A percentile compares a stretch with the other conserved stretches of the same genome.
phyloP scores from a whole-genome alignment of 257 asterid genomes.

The Ballota nigra region DNA sequence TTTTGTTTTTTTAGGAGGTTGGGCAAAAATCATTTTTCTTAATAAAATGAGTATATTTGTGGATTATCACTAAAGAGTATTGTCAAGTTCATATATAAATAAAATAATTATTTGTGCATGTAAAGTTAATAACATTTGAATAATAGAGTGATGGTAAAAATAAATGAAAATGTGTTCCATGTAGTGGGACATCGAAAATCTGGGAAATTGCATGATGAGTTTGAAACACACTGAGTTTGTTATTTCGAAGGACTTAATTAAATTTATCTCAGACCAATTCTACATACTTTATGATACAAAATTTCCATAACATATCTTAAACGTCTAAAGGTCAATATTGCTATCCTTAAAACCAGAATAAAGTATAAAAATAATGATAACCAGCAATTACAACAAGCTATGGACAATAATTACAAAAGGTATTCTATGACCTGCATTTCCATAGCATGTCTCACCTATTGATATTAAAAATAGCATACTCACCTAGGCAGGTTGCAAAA shows the following conservation, averaged over 20 bases:
- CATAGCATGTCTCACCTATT: neutral
- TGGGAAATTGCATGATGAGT: slow-evolving; percentile 1
- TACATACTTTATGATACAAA: neutral
- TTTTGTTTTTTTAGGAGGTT: no score
- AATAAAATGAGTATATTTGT: no score
- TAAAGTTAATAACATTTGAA: no score
- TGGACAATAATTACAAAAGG: neutral
- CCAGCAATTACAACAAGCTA: neutral
- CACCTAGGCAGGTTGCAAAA: slow-evolving; percentile 65
- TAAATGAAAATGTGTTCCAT: no score
- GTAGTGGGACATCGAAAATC: no score
- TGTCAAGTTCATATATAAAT: no score
- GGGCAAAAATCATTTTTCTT: no score
- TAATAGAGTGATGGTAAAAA: no score
- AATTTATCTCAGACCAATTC: neutral
- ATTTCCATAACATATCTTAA: neutral
- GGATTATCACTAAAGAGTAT: no score
- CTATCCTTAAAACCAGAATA: neutral
- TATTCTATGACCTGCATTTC: neutral
- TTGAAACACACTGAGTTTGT: slow-evolving; percentile 7
- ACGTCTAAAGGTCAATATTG: neutral
- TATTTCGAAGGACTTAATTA: slow-evolving; percentile 7
- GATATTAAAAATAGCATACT: slow-evolving; percentile 19
- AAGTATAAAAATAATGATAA: neutral
- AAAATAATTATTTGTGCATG: no score